phyloP scores from a whole-genome alignment of 1,284 basidiomycete genomes.

The Irpex rosettiformis region DNA sequence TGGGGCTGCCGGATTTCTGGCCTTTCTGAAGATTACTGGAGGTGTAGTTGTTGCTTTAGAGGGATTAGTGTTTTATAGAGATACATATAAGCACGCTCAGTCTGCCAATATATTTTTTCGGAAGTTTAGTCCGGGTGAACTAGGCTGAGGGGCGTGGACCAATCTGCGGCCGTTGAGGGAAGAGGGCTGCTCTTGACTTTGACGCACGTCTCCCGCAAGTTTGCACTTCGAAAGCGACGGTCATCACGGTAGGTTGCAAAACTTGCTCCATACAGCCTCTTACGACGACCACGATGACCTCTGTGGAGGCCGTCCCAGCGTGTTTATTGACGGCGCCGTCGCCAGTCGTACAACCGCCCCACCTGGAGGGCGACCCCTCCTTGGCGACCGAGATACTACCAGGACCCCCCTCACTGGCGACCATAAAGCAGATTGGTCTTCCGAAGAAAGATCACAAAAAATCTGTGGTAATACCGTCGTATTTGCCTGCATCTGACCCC shows the following conservation, averaged over 20 bases:
- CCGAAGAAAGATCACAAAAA: constrained; percentile 76
- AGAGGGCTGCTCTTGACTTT: constrained; percentile 11
- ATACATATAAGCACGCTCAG: neutral
- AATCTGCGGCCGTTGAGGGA: constrained; percentile 2
- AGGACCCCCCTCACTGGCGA: constrained; percentile 69
- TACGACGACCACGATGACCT: constrained; percentile 33
- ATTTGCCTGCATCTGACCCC: constrained; percentile 76
- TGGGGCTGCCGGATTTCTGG: neutral
- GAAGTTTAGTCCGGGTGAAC: neutral
- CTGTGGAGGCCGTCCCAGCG: constrained; percentile 62
- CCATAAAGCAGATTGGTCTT: constrained; percentile 54
- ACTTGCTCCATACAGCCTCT: constrained; percentile 7
- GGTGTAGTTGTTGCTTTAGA: neutral
- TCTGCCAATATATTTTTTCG: neutral
- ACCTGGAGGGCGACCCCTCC: constrained; percentile 72
- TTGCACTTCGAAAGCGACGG: constrained; percentile 4
- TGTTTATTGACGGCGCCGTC: constrained; percentile 66
- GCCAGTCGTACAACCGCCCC: constrained; percentile 61
- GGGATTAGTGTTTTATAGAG: neutral
- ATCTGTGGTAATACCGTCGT: constrained; percentile 59
- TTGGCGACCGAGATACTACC: constrained; percentile 83
- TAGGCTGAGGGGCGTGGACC: neutral
- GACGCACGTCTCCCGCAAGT: constrained; percentile 12
- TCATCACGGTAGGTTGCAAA: constrained; percentile 4
- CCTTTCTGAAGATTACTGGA: neutral